Conservation (phyloP, 140 eudicot genomes). For the Bidens hawaiensis region DNA sequence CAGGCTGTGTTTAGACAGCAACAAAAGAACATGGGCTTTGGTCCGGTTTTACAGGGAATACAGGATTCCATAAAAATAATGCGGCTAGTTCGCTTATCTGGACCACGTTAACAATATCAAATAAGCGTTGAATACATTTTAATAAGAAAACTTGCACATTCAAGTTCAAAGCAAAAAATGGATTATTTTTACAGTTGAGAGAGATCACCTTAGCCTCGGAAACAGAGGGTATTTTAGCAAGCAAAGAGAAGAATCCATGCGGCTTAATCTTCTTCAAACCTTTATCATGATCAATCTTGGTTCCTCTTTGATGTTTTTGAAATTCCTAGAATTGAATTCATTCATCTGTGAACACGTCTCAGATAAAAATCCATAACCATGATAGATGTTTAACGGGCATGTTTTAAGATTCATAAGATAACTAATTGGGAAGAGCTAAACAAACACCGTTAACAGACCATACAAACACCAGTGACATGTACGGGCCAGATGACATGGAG, state of each 20-base stretch:
- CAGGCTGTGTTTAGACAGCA: slow-evolving; percentile 43
- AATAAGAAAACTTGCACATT: not conserved
- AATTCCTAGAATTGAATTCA: slow-evolving; percentile 29
- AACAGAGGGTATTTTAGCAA: slow-evolving; percentile 33
- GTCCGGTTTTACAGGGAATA: slow-evolving; percentile 44
- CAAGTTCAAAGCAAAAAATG: not conserved
- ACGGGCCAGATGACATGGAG: too few species aligned
- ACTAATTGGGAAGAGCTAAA: too few species aligned
- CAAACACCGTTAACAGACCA: too few species aligned
- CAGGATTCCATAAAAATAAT: slow-evolving; percentile 50
- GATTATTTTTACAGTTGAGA: not conserved
- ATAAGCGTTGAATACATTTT: too few species aligned
- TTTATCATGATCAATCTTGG: slow-evolving; percentile 17
- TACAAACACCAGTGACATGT: too few species aligned
- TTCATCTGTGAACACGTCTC: not conserved
- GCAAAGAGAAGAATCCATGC: slow-evolving; percentile 39
- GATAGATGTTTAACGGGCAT: too few species aligned
- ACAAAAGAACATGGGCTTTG: slow-evolving; percentile 41
- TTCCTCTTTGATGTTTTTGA: slow-evolving; percentile 20
- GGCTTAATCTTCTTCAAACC: slow-evolving; percentile 14
- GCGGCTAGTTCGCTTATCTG: slow-evolving; percentile 60
- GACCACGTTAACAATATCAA: slow-evolving; percentile 12
- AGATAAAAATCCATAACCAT: not conserved
- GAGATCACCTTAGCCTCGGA: slow-evolving; percentile 46
- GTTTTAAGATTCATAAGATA: too few species aligned